Conservation (phyloP, 306 rosid genomes). For the Trifolium subterraneum region DNA sequence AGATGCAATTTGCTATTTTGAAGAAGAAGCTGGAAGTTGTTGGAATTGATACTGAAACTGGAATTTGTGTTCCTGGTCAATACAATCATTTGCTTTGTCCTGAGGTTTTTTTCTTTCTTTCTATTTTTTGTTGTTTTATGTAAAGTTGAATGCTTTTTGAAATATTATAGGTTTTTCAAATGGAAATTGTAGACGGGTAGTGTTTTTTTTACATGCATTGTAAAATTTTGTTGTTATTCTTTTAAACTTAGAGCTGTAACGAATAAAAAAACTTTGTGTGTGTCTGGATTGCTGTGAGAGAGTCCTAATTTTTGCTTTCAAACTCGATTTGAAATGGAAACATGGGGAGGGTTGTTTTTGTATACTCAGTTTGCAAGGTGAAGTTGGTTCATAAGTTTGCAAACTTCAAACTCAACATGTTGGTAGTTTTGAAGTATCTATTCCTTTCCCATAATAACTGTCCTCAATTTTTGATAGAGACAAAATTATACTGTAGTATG, state of each 20-base stretch:
- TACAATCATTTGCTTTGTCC: constrained; percentile 69
- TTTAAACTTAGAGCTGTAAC: background rate
- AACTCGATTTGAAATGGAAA: background rate
- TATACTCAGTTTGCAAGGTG: background rate
- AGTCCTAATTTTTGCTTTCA: background rate
- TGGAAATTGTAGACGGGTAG: background rate
- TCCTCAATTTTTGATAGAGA: background rate
- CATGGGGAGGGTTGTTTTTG: background rate
- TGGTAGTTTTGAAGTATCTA: background rate
- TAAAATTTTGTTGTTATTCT: constrained; percentile 13
- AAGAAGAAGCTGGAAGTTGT: constrained; percentile 58
- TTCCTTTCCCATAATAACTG: background rate
- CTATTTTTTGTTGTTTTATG: background rate
- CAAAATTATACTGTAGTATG: background rate
- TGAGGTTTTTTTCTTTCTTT: constrained; percentile 45
- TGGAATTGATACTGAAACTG: constrained; percentile 58
- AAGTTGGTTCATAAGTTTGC: background rate
- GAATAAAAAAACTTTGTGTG: background rate
- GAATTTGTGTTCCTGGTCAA: constrained; percentile 63
- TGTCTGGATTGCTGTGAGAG: background rate
- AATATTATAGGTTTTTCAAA: background rate
- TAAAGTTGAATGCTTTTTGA: constrained; percentile 33
- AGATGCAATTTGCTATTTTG: constrained; percentile 40
- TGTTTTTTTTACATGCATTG: constrained; percentile 21
- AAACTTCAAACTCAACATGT: background rate